phyloP scores from a whole-genome alignment of 1,284 basidiomycete genomes.

The Puccinia coronata region DNA sequence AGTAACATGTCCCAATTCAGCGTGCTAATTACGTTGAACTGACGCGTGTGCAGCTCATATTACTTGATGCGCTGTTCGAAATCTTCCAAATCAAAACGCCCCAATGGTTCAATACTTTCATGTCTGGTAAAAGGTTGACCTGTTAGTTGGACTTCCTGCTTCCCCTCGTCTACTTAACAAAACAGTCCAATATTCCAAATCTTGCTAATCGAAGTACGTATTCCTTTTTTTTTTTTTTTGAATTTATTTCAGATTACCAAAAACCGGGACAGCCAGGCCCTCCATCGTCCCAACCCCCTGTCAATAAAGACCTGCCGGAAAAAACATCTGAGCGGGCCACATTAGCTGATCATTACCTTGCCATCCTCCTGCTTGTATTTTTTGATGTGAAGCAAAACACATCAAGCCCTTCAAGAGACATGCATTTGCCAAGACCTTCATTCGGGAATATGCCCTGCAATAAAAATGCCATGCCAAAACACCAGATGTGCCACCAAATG shows the following conservation, averaged over 20 bases:
- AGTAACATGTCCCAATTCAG: background rate
- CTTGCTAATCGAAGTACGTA: conserved; percentile 10
- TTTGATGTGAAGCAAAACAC: too few relatives aligned
- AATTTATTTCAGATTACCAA: conserved; percentile 50
- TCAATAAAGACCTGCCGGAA: conserved; percentile 29
- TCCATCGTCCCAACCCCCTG: conserved; percentile 39
- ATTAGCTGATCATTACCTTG: conserved; percentile 88
- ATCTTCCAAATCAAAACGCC: conserved; percentile 86
- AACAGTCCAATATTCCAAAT: conserved; percentile 18
- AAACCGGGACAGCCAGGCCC: conserved; percentile 38
- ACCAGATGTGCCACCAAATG: too few relatives aligned
- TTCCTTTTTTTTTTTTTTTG: too few relatives aligned
- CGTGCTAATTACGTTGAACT: conserved; percentile 6
- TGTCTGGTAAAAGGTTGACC: conserved; percentile 79
- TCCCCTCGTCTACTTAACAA: background rate
- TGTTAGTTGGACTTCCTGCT: conserved; percentile 63
- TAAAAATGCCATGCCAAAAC: too few relatives aligned
- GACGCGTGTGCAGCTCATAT: conserved; percentile 69
- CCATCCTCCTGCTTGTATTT: conserved; percentile 81
- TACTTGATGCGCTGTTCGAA: conserved; percentile 90
- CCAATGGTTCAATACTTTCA: conserved; percentile 85
- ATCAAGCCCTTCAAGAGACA: too few relatives aligned
- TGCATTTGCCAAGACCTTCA: too few relatives aligned
- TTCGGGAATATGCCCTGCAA: too few relatives aligned
- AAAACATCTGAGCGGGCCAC: conserved; percentile 65